Percentiles rank a stretch among this genome's conserved stretches.
Evolutionary conservation across 345 rosid species (phyloP).

Genomic region (Camelina neglecta): DNA sequence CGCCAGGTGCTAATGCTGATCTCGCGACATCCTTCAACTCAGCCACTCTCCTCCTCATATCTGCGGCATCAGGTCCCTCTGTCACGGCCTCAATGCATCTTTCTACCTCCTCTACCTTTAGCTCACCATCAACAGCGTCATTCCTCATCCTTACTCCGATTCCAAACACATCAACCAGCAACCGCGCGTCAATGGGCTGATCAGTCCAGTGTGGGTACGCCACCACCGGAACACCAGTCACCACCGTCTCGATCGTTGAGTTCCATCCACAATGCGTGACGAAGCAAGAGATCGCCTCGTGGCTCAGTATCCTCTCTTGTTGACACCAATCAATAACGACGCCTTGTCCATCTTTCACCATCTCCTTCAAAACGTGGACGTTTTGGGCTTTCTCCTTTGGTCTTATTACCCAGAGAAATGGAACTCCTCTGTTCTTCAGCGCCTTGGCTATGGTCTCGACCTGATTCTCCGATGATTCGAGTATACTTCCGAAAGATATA

Average conservation of each 20-base stretch:
- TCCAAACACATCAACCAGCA: slow-evolving; percentile 53
- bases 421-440: slow-evolving; percentile 41
- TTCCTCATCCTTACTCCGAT: slow-evolving; percentile 54
- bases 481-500: slow-evolving; percentile 66
- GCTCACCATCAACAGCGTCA: slow-evolving; percentile 36
- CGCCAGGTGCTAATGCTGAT: slow-evolving; percentile 48
- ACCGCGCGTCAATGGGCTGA: slow-evolving; percentile 52
- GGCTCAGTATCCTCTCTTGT: slow-evolving; percentile 57
- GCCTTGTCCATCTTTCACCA: slow-evolving; percentile 46
- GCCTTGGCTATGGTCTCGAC: slow-evolving; percentile 53
- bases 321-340: slow-evolving; percentile 55
- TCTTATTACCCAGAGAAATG: slow-evolving; percentile 67
- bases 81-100: slow-evolving; percentile 53
- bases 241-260: slow-evolving; percentile 57
- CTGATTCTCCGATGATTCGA: slow-evolving; percentile 40
- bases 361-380: slow-evolving; percentile 35
- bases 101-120: slow-evolving; percentile 49
- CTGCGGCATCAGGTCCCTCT: slow-evolving; percentile 35
- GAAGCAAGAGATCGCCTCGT: slow-evolving; percentile 54
- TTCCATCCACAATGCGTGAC: slow-evolving; percentile 71
- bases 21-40: slow-evolving; percentile 49
- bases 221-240: slow-evolving; percentile 57
- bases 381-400: slow-evolving; percentile 28
- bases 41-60: slow-evolving; percentile 50
- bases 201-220: slow-evolving; percentile 58